These are phyloP conservation scores for Scheffersomyces illinoinensis DNA, from an alignment of 1,139 yeast genomes.

Conservation along the genomic window DNA sequence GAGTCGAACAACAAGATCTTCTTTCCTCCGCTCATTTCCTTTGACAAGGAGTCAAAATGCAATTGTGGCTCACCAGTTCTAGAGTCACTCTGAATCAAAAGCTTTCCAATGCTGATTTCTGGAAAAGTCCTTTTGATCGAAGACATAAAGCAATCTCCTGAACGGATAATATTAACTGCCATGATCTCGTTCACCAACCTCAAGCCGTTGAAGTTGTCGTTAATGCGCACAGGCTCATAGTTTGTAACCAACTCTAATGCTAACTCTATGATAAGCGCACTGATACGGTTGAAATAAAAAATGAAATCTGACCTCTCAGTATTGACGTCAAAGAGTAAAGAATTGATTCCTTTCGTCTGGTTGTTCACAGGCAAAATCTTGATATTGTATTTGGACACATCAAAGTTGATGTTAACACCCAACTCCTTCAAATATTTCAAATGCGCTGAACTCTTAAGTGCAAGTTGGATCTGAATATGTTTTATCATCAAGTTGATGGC, in stretches of 20 bases:
- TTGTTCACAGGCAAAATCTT: conserved; percentile 55
- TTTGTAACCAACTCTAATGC: conserved; percentile 56
- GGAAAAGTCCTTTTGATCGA: conserved; percentile 77
- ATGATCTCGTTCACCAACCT: conserved; percentile 49
- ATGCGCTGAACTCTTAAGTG: conserved; percentile 65
- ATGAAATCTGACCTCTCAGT: conserved; percentile 76
- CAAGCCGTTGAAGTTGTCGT: conserved; percentile 38
- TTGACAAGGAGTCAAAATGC: conserved; percentile 70
- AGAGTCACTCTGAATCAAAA: conserved; percentile 85
- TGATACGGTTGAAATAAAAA: conserved; percentile 81
- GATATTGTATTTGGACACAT: conserved; percentile 30
- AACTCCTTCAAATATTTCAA: conserved; percentile 56
- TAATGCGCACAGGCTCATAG: conserved; percentile 22
- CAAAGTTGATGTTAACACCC: conserved; percentile 42
- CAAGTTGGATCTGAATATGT: conserved; percentile 75
- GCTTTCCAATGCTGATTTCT: conserved; percentile 74
- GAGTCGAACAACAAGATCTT: conserved; percentile 78
- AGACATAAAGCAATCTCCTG: conserved; percentile 89
- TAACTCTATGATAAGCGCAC: conserved; percentile 63
- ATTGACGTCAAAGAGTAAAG: conserved; percentile 58
- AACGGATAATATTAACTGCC: conserved; percentile 79
- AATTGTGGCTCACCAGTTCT: conserved; percentile 91
- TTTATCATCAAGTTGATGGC: conserved; percentile 79
- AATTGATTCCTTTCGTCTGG: conserved; percentile 72
- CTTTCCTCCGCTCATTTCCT: conserved; percentile 30